Evolutionary conservation across 208 protist species (phyloP).

Genomic region (Trypanosoma vivax): DNA sequence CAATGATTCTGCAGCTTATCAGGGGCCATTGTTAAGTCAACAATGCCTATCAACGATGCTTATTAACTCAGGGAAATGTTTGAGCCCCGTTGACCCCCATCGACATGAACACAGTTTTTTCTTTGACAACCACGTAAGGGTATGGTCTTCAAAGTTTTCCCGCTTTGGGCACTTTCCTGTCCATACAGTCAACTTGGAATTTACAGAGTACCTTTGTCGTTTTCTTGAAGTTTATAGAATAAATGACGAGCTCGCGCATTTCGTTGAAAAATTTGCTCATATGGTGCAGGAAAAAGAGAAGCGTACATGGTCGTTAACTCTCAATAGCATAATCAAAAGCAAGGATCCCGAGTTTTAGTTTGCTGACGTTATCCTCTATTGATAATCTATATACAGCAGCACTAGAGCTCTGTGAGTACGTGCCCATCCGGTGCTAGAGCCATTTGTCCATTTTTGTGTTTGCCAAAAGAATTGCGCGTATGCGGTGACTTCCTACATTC

Average conservation of each 20-base stretch:
- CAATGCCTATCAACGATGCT: constrained; percentile 22
- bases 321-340: constrained; percentile 1
- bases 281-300: constrained; percentile 16
- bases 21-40: constrained; percentile 44
- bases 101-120: constrained; percentile 12
- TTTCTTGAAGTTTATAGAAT: constrained; percentile 31
- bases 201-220: constrained; percentile 25
- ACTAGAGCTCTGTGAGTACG: too few relatives aligned
- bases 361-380: too few relatives aligned
- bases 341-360: neutral
- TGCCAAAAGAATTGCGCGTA: too few relatives aligned
- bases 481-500: too few relatives aligned
- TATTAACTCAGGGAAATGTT: neutral
- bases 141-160: constrained; percentile 27
- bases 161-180: constrained; percentile 58
- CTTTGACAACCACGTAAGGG: constrained; percentile 20
- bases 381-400: too few relatives aligned
- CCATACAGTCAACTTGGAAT: constrained; percentile 39
- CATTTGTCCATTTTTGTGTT: too few relatives aligned
- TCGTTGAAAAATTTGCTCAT: constrained; percentile 31
- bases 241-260: constrained; percentile 50
- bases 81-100: constrained; percentile 9
- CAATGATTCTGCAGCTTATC: constrained; percentile 26
- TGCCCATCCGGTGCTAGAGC: too few relatives aligned
- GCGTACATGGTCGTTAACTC: constrained; percentile 6